Evolutionary conservation across 805 yeast genomes (phyloP).

Genomic region (Wickerhamiella siamensis): DNA sequence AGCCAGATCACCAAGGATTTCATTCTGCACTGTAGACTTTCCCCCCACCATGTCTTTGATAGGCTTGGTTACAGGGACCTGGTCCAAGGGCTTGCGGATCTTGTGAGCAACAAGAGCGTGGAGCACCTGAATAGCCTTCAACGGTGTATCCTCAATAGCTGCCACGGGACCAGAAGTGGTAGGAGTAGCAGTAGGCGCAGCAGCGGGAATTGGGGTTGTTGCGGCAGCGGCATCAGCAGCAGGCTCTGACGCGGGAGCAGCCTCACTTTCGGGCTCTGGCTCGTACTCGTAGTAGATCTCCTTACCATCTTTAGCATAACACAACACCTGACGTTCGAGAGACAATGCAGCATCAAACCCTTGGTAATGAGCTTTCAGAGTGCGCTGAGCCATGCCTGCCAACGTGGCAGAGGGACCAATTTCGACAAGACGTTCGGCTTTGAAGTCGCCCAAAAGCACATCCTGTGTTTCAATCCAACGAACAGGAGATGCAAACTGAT

Average conservation of each 20-base stretch:
- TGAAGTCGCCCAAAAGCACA: slow-evolving; percentile 83
- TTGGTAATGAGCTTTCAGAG: slow-evolving; percentile 88
- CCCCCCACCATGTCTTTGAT: slow-evolving; percentile 97
- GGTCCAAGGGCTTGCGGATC: slow-evolving; percentile 78
- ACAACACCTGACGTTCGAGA: slow-evolving; percentile 81
- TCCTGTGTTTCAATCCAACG: slow-evolving; percentile 99
- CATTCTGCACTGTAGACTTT: slow-evolving; percentile 96
- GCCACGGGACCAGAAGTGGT: slow-evolving; percentile 73
- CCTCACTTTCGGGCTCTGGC: slow-evolving; percentile 26
- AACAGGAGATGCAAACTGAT: slow-evolving; percentile 98
- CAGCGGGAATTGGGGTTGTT: slow-evolving; percentile 44
- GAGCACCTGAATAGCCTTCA: slow-evolving; percentile 63
- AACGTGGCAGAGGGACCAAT: slow-evolving; percentile 98
- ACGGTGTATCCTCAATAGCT: slow-evolving; percentile 78
- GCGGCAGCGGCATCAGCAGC: slow-evolving; percentile 44
- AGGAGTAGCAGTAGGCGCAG: slow-evolving; percentile 43
- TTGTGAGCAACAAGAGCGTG: slow-evolving; percentile 92
- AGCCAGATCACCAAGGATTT: slow-evolving; percentile 95
- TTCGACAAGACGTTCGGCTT: slow-evolving; percentile 94
- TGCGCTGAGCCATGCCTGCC: slow-evolving; percentile 97
- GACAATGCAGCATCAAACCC: slow-evolving; percentile 95
- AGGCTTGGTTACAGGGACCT: slow-evolving; percentile 78
- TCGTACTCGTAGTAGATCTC: slow-evolving; percentile 78
- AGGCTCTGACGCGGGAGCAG: slow-evolving; percentile 24
- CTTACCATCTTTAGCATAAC: slow-evolving; percentile 91